Evolutionary conservation across 1,139 yeast species (phyloP), one percentile per base, ranked within the genome.

Genomic region (Hansenula anomala): DNA sequence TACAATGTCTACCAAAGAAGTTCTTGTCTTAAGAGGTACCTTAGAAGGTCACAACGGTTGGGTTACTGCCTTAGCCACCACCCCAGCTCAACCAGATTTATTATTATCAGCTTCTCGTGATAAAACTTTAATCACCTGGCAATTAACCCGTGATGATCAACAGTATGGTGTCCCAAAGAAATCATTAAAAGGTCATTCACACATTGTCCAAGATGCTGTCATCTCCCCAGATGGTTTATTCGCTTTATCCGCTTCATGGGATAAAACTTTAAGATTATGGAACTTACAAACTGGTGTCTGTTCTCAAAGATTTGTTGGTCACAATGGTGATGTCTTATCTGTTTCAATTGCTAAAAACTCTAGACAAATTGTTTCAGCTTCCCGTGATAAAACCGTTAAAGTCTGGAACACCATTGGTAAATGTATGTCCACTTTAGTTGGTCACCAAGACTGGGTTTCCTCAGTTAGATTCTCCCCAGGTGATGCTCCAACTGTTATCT

Each of bases 221-320:
- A 86, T 92, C 75, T 88, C 98, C 54, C 92, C 95, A 67, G 98
- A 94, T 69, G 98, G 98, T 72, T 83, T 86, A 66, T 92, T 82
- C 78, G 98, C 97, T 66, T 78, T 92, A 69, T 92, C 98, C 55
- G 97, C 96, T 64, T 94, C 98, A 63, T 92, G 99, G 99, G 98
- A 92, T 71, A 88, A 85, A 78, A 90, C 98, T 66, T 80, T 94
- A 71, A 94, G 97, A 81, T 85, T 92, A 67, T 92, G 99, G 99
- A 92, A 88, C 71, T 80, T 92, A 64, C 83, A 82, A 69, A 79
- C 94, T 61, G 99, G 98, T 78, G 86, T 92, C 65, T 30, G 33
- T 30, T 78, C 89, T 73, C 80, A 80, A 69, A 90, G 97, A 76
- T 92, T 92, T 67, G 96, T 85, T 58, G 99, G 98, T 65, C 99